phyloP scores from a whole-genome alignment of 768 basidiomycete species.

The Pulveroboletus sp. region DNA sequence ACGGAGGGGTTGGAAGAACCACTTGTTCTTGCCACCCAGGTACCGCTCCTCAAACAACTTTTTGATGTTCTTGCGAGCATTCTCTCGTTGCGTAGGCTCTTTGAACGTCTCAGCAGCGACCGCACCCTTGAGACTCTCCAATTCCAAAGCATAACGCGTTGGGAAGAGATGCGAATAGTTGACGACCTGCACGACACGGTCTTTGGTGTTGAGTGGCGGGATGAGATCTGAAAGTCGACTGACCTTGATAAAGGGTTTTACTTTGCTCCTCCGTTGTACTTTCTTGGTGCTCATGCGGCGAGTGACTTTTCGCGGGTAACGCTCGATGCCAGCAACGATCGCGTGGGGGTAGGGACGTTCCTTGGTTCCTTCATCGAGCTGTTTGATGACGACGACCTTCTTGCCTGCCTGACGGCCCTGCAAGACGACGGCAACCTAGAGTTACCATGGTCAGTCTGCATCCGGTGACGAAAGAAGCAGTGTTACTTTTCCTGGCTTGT shows the following conservation, averaged over 20 bases:
- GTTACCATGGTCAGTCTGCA: conserved; percentile 1
- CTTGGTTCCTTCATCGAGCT: conserved; percentile 95
- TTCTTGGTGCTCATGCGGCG: conserved; percentile 98
- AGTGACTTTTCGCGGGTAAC: conserved; percentile 97
- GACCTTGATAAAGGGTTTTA: conserved; percentile 99
- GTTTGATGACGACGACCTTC: conserved; percentile 99
- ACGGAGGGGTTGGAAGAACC: conserved; percentile 90
- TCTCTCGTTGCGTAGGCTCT: conserved; percentile 92
- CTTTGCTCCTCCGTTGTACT: conserved; percentile 86
- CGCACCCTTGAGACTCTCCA: conserved; percentile 89
- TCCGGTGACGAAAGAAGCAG: background rate
- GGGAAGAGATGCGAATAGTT: conserved; percentile 99
- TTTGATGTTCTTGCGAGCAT: conserved; percentile 95
- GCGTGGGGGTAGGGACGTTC: conserved; percentile 97
- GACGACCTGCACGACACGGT: conserved; percentile 53
- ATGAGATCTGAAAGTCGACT: conserved; percentile 19
- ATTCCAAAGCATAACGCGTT: conserved; percentile 96
- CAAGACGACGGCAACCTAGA: conserved; percentile 91
- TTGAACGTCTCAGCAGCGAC: conserved; percentile 91
- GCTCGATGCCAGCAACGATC: conserved; percentile 96
- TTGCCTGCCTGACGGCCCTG: conserved; percentile 99
- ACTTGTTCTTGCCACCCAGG: conserved; percentile 91
- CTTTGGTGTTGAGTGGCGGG: background rate
- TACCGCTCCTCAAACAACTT: conserved; percentile 96
- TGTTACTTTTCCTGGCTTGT: conserved; percentile 90